Evolutionary conservation across 1,139 yeast species (phyloP).

Genomic region (Zygosaccharomyces pseudobailii): DNA sequence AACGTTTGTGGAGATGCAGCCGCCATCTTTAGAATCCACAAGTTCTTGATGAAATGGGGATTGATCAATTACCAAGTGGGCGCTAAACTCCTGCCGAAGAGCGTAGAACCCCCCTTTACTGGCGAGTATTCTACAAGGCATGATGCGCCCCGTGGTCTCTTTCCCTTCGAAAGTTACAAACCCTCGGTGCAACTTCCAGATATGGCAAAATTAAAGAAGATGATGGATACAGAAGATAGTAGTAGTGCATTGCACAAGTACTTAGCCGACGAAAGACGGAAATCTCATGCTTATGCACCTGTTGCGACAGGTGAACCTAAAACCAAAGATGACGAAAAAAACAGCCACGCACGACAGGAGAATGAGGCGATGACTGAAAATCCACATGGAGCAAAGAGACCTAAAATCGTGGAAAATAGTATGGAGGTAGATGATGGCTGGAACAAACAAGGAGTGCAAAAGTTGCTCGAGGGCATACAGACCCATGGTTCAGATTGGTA

Average conservation of each 20-base stretch:
- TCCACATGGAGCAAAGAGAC: slow-evolving; percentile 37
- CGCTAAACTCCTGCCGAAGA: slow-evolving; percentile 62
- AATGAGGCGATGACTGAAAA: slow-evolving; percentile 6
- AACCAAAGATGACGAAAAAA: slow-evolving; percentile 20
- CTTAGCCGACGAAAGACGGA: slow-evolving; percentile 17
- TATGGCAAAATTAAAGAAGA: slow-evolving; percentile 50
- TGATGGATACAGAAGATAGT: slow-evolving; percentile 36
- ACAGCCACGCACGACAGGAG: slow-evolving; percentile 13
- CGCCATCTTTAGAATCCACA: slow-evolving; percentile 82
- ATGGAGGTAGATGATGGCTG: slow-evolving; percentile 46
- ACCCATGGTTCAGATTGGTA: slow-evolving; percentile 68
- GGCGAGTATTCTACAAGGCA: slow-evolving; percentile 64
- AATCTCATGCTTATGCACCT: slow-evolving; percentile 2
- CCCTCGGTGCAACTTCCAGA: slow-evolving; percentile 51
- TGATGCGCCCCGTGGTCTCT: slow-evolving; percentile 92
- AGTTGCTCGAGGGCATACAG: slow-evolving; percentile 58
- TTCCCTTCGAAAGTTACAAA: slow-evolving; percentile 83
- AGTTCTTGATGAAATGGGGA: slow-evolving; percentile 94
- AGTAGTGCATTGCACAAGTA: slow-evolving; percentile 23
- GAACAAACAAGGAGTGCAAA: slow-evolving; percentile 57
- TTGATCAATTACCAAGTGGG: slow-evolving; percentile 84
- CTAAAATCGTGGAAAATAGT: slow-evolving; percentile 35
- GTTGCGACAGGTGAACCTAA: slow-evolving; percentile 4
- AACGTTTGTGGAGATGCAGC: slow-evolving; percentile 96
- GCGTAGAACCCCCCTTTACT: slow-evolving; percentile 67